Percentiles rank a stretch among this genome's conserved stretches.
Conservation (phyloP, 2,329 filamentous ascomycete genomes). For the Coniosporium tulheliwenetii region DNA sequence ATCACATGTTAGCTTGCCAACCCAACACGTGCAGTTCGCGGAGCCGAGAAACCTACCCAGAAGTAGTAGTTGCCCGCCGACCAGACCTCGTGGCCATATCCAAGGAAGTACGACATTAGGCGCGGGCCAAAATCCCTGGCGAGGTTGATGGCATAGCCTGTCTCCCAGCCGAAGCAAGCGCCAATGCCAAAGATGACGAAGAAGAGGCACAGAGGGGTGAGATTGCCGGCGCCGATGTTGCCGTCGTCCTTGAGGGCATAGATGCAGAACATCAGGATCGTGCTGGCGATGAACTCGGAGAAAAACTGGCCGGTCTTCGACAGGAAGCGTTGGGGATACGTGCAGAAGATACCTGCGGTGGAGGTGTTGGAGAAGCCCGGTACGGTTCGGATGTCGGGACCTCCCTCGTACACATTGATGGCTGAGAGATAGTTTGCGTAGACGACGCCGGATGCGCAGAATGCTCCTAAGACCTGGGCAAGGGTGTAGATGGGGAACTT, state of each 20-base stretch:
- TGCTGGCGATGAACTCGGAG: constrained; percentile 51
- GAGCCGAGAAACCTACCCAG: constrained; percentile 30
- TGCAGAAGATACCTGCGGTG: constrained; percentile 54
- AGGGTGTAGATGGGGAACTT: constrained; percentile 4
- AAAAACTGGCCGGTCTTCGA: constrained; percentile 53
- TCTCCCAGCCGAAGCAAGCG: constrained; percentile 54
- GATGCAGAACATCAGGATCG: constrained; percentile 55
- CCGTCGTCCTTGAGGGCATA: constrained; percentile 47
- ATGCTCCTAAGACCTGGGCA: constrained; percentile 8
- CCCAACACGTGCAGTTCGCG: too few relatives aligned
- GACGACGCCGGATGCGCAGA: constrained; percentile 9
- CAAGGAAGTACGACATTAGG: constrained; percentile 48
- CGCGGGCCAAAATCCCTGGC: constrained; percentile 57
- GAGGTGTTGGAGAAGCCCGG: constrained; percentile 10
- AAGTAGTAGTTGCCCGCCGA: constrained; percentile 50
- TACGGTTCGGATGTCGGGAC: constrained; percentile 42
- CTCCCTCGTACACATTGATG: constrained; percentile 27
- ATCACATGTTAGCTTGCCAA: too few relatives aligned
- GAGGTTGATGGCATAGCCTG: constrained; percentile 47
- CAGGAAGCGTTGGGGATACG: constrained; percentile 48
- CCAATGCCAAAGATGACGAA: constrained; percentile 54
- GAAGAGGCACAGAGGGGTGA: constrained; percentile 45
- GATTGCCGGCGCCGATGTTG: constrained; percentile 31
- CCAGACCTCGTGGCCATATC: constrained; percentile 50
- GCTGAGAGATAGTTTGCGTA: constrained; percentile 15